phyloP scores from a whole-genome alignment of 257 asterid genomes.

The Ilex asprella region DNA sequence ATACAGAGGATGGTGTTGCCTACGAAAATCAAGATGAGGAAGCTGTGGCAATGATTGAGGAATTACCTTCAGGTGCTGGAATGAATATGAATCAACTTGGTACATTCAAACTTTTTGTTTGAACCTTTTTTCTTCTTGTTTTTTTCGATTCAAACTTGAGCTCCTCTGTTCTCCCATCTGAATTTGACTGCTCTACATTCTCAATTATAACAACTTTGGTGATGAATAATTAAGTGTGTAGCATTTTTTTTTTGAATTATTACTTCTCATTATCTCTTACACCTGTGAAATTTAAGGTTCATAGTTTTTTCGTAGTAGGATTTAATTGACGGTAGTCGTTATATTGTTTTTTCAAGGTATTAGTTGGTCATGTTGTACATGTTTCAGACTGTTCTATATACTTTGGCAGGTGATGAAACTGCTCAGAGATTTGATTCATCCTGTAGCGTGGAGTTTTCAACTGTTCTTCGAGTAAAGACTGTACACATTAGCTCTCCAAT shows the following conservation, averaged over 20 bases:
- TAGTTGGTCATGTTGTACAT: background rate
- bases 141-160: background rate
- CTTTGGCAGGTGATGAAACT: constrained; percentile 26
- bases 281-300: background rate
- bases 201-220: background rate
- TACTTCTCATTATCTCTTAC: background rate
- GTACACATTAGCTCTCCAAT: constrained; percentile 33
- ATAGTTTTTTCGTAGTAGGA: background rate
- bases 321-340: background rate
- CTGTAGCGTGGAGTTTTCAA: constrained; percentile 23
- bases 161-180: no score
- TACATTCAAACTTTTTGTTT: no score
- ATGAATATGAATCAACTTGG: background rate
- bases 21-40: constrained; percentile 15
- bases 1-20: constrained; percentile 15
- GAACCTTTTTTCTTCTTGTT: background rate
- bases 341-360: background rate
- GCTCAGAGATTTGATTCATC: constrained; percentile 18
- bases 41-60: constrained; percentile 18
- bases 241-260: background rate
- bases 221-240: background rate
- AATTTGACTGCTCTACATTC: background rate
- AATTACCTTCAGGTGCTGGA: constrained; percentile 11
- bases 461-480: constrained; percentile 20
- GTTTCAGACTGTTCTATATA: background rate